Conservation (phyloP, 225 moss, liverwort and hornwort genomes). For the Pseudoscleropodium purum region DNA sequence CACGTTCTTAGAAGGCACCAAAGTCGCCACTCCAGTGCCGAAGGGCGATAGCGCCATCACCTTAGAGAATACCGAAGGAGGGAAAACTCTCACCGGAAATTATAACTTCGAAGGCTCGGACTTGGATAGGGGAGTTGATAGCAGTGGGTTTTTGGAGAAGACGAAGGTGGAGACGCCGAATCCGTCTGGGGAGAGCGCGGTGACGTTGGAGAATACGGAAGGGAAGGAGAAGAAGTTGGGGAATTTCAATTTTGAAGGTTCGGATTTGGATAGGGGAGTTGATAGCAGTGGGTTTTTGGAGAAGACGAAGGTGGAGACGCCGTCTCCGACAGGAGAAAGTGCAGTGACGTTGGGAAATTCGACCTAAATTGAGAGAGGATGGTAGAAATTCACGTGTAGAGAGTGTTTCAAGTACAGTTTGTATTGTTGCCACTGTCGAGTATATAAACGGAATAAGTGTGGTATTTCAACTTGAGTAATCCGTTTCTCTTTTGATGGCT, state of each 20-base stretch:
- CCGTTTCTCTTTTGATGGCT: neutral
- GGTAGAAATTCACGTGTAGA: neutral
- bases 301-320: slow-evolving; percentile 11
- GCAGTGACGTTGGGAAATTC: slow-evolving; percentile 9
- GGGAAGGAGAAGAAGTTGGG: neutral
- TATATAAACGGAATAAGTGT: neutral
- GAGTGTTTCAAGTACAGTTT: neutral
- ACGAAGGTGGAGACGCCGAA: slow-evolving; percentile 16
- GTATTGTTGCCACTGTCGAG: neutral
- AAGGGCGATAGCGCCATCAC: slow-evolving; percentile 10
- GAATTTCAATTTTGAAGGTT: slow-evolving; percentile 8
- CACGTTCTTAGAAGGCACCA: slow-evolving; percentile 8
- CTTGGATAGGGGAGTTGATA: slow-evolving; percentile 1
- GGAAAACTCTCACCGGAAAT: neutral
- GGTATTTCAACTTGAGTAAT: neutral
- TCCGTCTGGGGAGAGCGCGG: neutral
- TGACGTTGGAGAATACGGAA: slow-evolving; percentile 18
- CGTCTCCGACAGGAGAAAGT: neutral
- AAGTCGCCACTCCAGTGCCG: slow-evolving; percentile 7
- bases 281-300: neutral
- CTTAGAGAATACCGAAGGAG: slow-evolving; percentile 7
- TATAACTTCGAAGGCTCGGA: slow-evolving; percentile 38
- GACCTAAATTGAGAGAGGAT: neutral
- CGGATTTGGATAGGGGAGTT: neutral
- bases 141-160: slow-evolving; percentile 4